Conservation (phyloP, 371 early-diverging fungal genomes). For the Mucor lusitanicus region DNA sequence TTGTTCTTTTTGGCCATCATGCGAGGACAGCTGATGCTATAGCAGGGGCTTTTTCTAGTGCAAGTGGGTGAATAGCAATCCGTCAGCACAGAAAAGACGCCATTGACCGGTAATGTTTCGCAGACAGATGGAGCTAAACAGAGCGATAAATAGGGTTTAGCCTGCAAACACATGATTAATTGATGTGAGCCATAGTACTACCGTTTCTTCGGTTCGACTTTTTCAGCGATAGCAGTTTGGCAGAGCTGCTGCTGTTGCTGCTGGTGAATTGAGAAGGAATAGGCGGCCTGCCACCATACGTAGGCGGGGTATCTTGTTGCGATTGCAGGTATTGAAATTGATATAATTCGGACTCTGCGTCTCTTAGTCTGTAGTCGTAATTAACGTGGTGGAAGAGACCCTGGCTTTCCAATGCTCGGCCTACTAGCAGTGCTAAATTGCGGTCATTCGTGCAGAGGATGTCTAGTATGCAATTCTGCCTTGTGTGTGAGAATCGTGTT, state of each 20-base stretch:
- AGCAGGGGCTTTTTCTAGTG: conserved; percentile 54
- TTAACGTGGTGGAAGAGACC: conserved; percentile 83
- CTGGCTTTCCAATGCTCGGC: conserved; percentile 81
- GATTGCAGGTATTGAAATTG: conserved; percentile 8
- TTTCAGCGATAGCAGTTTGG: neutral
- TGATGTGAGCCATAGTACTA: neutral
- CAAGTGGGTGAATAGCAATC: conserved; percentile 74
- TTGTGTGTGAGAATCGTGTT: neutral
- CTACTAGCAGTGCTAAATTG: conserved; percentile 79
- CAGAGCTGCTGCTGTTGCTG: neutral
- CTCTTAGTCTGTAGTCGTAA: conserved; percentile 73
- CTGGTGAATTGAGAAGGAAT: conserved; percentile 49
- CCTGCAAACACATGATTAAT: neutral
- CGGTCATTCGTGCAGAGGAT: conserved; percentile 81
- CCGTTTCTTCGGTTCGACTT: neutral
- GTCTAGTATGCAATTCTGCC: conserved; percentile 52
- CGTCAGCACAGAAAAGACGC: conserved; percentile 65
- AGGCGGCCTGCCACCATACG: conserved; percentile 57
- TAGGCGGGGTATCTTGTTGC: neutral
- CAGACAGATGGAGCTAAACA: conserved; percentile 14
- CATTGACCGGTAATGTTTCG: conserved; percentile 38
- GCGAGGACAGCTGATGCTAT: conserved; percentile 64
- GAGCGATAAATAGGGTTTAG: neutral
- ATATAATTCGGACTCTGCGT: conserved; percentile 45
- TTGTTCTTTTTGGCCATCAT: conserved; percentile 11